phyloP scores from a whole-genome alignment of 176 grass and related monocot species.

The Paspalum vaginatum region DNA sequence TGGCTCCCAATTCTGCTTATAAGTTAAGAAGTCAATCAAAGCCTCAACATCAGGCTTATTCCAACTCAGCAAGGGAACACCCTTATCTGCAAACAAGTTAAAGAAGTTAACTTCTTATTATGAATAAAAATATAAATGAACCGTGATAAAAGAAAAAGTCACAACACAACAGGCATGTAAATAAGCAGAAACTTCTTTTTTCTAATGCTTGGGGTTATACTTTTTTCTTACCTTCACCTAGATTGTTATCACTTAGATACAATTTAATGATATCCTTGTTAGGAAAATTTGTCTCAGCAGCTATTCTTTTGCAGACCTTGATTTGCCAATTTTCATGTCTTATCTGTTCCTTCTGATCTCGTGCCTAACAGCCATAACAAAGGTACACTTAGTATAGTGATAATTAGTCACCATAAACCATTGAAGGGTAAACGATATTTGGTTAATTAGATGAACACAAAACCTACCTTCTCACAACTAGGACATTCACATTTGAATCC shows the following conservation, averaged over 20 bases:
- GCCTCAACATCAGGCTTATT: conserved; percentile 74
- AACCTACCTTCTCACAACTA: conserved; percentile 70
- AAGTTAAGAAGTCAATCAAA: conserved; percentile 82
- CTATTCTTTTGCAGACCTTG: conserved; percentile 79
- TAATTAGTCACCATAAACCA: conserved; percentile 10
- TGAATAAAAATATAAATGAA: not conserved
- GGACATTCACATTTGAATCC: conserved; percentile 80
- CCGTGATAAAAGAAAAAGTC: not conserved
- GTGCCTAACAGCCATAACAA: conserved; percentile 53
- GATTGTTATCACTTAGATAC: conserved; percentile 72
- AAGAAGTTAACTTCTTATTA: not conserved
- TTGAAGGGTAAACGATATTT: not conserved
- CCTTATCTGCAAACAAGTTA: conserved; percentile 57
- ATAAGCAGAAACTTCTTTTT: not conserved
- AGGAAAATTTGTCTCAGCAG: conserved; percentile 77
- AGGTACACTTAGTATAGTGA: conserved; percentile 17
- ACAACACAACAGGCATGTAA: not conserved
- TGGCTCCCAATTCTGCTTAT: conserved; percentile 75
- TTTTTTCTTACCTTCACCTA: conserved; percentile 49
- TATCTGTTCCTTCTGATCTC: conserved; percentile 61
- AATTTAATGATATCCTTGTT: conserved; percentile 88
- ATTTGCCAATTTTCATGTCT: conserved; percentile 84
- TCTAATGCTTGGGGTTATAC: not conserved
- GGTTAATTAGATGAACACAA: not conserved
- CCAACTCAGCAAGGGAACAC: conserved; percentile 57